phyloP scores from a whole-genome alignment of 768 basidiomycete genomes.

The Rhodotorula graminis region DNA sequence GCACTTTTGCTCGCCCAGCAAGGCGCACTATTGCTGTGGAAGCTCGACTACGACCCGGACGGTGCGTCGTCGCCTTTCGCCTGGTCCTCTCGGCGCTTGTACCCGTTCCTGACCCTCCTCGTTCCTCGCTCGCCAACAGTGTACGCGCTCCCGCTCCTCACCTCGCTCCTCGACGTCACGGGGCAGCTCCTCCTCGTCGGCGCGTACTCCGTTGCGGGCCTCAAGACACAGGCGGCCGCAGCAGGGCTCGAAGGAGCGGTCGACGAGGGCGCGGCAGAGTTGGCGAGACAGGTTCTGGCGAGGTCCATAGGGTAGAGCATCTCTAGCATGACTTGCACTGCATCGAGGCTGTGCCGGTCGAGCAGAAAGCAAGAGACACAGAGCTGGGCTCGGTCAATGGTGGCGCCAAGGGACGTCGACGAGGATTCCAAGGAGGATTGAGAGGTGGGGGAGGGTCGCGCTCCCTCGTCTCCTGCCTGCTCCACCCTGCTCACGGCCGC shows the following conservation, averaged over 20 bases:
- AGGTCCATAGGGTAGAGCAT: too few species aligned
- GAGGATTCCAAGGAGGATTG: too few species aligned
- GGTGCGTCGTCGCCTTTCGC: neutral
- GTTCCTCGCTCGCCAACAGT: neutral
- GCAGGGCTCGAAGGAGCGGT: neutral
- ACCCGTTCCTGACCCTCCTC: neutral
- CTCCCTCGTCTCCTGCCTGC: too few species aligned
- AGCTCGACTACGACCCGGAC: slow-evolving; percentile 42
- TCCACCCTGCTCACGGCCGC: neutral
- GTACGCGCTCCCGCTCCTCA: slow-evolving; percentile 40
- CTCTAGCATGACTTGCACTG: too few species aligned
- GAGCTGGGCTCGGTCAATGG: too few species aligned
- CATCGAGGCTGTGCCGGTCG: too few species aligned
- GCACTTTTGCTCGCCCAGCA: slow-evolving; percentile 18
- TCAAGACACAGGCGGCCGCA: neutral
- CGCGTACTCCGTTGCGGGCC: slow-evolving; percentile 17
- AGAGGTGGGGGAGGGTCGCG: too few species aligned
- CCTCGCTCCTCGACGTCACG: slow-evolving; percentile 39
- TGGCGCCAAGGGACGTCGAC: too few species aligned
- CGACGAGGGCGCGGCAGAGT: neutral
- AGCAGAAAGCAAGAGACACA: too few species aligned
- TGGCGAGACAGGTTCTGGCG: neutral
- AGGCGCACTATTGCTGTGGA: slow-evolving; percentile 38
- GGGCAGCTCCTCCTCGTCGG: slow-evolving; percentile 42
- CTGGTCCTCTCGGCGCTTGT: neutral